A percentile compares a stretch with the other conserved stretches of the same genome.
These are phyloP conservation scores for Talaromyces ruber DNA, from an alignment of 495 filamentous ascomycete genomes.

Conservation along the genomic window DNA sequence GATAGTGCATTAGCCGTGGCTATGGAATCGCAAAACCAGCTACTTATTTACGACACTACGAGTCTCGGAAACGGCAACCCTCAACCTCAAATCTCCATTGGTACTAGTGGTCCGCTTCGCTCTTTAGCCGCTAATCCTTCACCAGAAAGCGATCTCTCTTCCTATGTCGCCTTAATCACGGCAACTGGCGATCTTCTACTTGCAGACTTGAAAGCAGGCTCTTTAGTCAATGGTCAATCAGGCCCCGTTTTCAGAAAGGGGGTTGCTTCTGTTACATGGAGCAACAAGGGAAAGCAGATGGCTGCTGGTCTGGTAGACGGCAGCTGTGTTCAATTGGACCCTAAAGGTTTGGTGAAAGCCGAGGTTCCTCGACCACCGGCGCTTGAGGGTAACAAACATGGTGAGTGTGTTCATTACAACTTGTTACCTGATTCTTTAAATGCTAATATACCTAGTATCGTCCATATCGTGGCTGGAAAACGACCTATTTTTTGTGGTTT, in stretches of 20 bases:
- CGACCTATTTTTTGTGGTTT: conserved; percentile 68
- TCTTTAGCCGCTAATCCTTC: conserved; percentile 75
- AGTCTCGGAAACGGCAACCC: conserved; percentile 54
- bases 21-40: conserved; percentile 71
- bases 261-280: conserved; percentile 87
- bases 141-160: conserved; percentile 36
- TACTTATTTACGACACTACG: conserved; percentile 73
- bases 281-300: conserved; percentile 83
- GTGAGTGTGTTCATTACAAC: conserved; percentile 34
- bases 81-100: conserved; percentile 62
- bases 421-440: conserved; percentile 9
- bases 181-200: conserved; percentile 71
- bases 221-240: conserved; percentile 48
- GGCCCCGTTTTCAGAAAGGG: conserved; percentile 61
- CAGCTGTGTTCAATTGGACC: conserved; percentile 72
- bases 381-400: conserved; percentile 56
- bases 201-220: conserved; percentile 65
- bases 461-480: conserved; percentile 85
- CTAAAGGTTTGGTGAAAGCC: conserved; percentile 64
- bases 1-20: conserved; percentile 78
- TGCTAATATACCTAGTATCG: conserved; percentile 49
- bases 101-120: conserved; percentile 68
- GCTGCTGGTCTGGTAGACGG: conserved; percentile 83
- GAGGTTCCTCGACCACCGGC: conserved; percentile 70
- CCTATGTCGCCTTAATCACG: conserved; percentile 70